Evolutionary conservation across 1,284 basidiomycete species (phyloP).

Genomic region (Agaricales sp.): DNA sequence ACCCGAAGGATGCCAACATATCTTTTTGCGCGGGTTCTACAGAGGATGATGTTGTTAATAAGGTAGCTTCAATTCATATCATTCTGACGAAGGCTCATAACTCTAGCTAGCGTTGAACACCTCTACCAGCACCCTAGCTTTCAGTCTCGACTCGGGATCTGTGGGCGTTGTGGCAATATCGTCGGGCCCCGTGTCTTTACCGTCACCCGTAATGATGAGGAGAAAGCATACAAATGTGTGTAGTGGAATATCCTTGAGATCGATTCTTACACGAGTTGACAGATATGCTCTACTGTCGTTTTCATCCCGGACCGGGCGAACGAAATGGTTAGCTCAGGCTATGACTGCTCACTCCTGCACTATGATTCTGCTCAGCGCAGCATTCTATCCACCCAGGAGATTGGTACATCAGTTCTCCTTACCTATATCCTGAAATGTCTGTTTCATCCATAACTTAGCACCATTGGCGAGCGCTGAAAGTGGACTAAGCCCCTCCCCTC

Average conservation of each 20-base stretch:
- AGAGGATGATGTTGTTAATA: constrained; percentile 54
- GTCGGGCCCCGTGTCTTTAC: constrained; percentile 25
- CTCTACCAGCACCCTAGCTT: constrained; percentile 49
- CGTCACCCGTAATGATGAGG: constrained; percentile 35
- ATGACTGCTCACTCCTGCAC: constrained; percentile 59
- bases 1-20: constrained; percentile 33
- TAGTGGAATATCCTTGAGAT: constrained; percentile 8
- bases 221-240: constrained; percentile 52
- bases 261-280: constrained; percentile 8
- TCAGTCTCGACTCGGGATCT: constrained; percentile 55
- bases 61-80: constrained; percentile 33
- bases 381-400: constrained; percentile 44
- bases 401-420: constrained; percentile 32
- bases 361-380: constrained; percentile 52
- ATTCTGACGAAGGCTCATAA: constrained; percentile 16
- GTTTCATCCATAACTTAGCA: constrained; percentile 12
- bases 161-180: constrained; percentile 56
- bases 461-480: constrained; percentile 29
- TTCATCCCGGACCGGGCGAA: constrained; percentile 60
- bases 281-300: constrained; percentile 61
- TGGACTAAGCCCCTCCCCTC: constrained; percentile 54
- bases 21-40: constrained; percentile 35
- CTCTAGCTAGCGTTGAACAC: constrained; percentile 48
- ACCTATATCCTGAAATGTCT: constrained; percentile 7
- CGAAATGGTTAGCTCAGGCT: constrained; percentile 69